These are phyloP conservation scores for Apiotrichum laibachii DNA, from an alignment of 1,284 basidiomycete genomes.

Conservation along the genomic window DNA sequence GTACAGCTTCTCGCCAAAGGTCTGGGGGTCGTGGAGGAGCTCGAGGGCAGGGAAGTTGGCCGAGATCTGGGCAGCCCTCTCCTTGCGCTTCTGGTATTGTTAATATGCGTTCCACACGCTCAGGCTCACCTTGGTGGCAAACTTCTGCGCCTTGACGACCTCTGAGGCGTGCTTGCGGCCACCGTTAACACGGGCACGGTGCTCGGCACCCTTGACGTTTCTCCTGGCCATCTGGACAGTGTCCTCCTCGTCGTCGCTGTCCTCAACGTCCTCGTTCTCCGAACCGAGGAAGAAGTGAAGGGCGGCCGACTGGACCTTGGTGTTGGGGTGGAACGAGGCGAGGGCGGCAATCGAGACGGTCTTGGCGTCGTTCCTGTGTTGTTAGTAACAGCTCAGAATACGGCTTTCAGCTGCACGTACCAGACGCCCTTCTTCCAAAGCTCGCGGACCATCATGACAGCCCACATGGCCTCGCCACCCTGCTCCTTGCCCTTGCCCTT, in stretches of 20 bases:
- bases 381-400: background rate
- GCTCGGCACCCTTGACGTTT: constrained; percentile 70
- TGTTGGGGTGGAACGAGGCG: constrained; percentile 89
- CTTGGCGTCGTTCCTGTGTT: constrained; percentile 77
- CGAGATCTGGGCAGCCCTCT: constrained; percentile 53
- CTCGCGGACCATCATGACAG: constrained; percentile 88
- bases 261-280: constrained; percentile 62
- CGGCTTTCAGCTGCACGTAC: constrained; percentile 53
- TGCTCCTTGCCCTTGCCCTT: constrained; percentile 50
- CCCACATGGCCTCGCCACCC: constrained; percentile 94
- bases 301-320: constrained; percentile 92
- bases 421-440: constrained; percentile 93
- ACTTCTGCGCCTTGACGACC: constrained; percentile 55
- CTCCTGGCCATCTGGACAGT: constrained; percentile 54
- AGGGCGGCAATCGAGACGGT: constrained; percentile 88
- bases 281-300: constrained; percentile 96
- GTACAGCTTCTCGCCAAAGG: constrained; percentile 92
- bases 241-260: constrained; percentile 71
- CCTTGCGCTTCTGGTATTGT: constrained; percentile 58
- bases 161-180: constrained; percentile 74
- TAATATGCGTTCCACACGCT: background rate
- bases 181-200: constrained; percentile 82
- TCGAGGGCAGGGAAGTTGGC: constrained; percentile 92
- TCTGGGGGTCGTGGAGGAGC: constrained; percentile 91
- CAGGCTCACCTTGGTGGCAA: constrained; percentile 63